Evolutionary conservation across 2,329 filamentous ascomycete genomes (phyloP).

Genomic region (Trichoderma pleuroti): DNA sequence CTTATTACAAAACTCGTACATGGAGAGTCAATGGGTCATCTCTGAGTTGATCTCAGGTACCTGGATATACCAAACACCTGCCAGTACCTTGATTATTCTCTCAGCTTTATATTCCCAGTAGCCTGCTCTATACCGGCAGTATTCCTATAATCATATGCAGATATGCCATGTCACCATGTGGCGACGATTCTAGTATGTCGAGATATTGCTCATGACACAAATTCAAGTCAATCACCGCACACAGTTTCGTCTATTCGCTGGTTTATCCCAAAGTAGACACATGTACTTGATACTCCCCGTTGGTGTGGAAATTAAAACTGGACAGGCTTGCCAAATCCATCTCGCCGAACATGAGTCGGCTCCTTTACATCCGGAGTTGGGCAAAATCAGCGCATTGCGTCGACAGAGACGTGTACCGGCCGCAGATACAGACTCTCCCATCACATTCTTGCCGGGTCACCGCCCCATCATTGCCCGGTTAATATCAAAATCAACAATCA

Average conservation of each 20-base stretch:
- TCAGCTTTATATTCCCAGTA: background rate
- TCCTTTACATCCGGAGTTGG: background rate
- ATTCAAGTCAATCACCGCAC: background rate
- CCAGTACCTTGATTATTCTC: background rate
- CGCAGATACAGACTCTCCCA: background rate
- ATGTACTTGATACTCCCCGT: background rate
- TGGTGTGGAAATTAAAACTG: background rate
- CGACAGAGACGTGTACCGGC: background rate
- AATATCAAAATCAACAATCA: background rate
- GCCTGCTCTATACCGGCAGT: background rate
- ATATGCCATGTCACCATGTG: background rate
- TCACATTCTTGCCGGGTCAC: background rate
- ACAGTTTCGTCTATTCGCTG: background rate
- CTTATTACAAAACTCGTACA: background rate
- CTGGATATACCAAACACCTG: background rate
- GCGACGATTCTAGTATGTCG: background rate
- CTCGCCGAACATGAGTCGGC: background rate
- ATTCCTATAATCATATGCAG: background rate
- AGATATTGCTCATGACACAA: background rate
- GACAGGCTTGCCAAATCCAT: background rate
- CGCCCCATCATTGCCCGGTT: background rate
- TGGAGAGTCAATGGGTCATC: background rate
- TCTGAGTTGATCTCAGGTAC: rapidly evolving
- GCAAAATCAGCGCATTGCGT: background rate
- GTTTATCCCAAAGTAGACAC: background rate